A percentile compares a stretch with the other conserved stretches of the same genome.
Evolutionary conservation across 257 asterid genomes (phyloP).

Genomic region (Solanum rostratum): DNA sequence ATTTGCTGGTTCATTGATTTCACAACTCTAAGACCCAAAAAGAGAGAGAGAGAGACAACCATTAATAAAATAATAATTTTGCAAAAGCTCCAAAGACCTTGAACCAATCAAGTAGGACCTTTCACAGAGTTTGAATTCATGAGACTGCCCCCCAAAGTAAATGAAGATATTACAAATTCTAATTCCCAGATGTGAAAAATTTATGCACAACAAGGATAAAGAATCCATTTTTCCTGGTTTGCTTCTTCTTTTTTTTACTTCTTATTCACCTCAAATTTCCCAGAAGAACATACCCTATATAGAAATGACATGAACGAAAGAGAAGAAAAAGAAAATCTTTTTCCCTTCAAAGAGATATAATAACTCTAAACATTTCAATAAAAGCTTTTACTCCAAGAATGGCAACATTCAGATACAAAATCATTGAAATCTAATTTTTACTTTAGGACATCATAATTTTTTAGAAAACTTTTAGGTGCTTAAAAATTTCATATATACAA

Average conservation of each 20-base stretch:
- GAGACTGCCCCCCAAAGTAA: background rate
- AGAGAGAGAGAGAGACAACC: background rate
- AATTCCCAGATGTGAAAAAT: background rate
- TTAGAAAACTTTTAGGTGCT: too few relatives aligned
- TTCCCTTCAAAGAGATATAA: background rate
- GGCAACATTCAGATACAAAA: background rate
- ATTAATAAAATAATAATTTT: background rate
- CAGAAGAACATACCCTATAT: background rate
- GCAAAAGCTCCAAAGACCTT: background rate
- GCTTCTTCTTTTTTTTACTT: background rate
- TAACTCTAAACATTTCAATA: background rate
- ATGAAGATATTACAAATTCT: background rate
- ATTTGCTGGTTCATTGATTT: conserved; percentile 43
- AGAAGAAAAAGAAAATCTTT: background rate
- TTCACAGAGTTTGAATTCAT: background rate
- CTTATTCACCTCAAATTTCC: background rate
- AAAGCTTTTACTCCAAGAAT: background rate
- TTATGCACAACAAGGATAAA: background rate
- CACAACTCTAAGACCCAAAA: conserved; percentile 46
- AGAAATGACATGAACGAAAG: background rate
- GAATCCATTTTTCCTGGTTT: background rate
- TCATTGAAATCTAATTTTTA: background rate
- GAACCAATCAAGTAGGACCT: background rate
- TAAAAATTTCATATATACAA: background rate
- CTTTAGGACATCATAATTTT: background rate